These are phyloP conservation scores for Dipteronia sinensis DNA, from an alignment of 345 rosid species.

Conservation along the genomic window DNA sequence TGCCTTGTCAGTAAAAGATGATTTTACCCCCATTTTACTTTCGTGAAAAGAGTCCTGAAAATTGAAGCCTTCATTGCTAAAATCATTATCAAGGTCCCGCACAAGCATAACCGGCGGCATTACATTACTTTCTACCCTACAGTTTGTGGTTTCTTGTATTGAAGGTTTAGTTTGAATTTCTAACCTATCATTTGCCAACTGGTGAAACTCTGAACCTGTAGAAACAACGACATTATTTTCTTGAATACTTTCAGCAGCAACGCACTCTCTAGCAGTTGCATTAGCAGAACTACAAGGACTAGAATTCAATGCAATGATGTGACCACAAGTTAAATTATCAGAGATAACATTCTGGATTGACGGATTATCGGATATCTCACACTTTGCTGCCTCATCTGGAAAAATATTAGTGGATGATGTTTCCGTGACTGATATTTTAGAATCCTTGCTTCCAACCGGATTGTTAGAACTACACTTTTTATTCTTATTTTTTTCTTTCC, in stretches of 20 bases:
- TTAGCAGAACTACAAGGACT: conserved; percentile 33
- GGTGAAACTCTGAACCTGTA: conserved; percentile 23
- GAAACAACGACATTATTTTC: conserved; percentile 37
- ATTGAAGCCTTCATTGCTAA: conserved; percentile 33
- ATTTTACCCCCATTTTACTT: conserved; percentile 37
- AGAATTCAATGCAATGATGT: conserved; percentile 24
- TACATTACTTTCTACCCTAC: conserved; percentile 32
- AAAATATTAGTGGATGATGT: conserved; percentile 29
- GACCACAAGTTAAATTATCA: conserved; percentile 22
- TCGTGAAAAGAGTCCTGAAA: conserved; percentile 30
- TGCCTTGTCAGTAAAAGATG: conserved; percentile 31
- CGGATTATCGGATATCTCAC: conserved; percentile 32
- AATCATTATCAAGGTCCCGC: conserved; percentile 28
- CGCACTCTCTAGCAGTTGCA: conserved; percentile 39
- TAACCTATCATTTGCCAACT: conserved; percentile 24
- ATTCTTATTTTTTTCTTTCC: conserved; percentile 62
- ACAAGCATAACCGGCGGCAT: conserved; percentile 30
- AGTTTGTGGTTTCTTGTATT: conserved; percentile 26
- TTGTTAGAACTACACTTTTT: conserved; percentile 38
- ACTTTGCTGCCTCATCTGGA: conserved; percentile 37
- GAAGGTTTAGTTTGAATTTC: conserved; percentile 31
- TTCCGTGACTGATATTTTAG: conserved; percentile 37
- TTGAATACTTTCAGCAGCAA: conserved; percentile 30
- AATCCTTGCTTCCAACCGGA: conserved; percentile 37
- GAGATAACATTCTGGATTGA: conserved; percentile 21